Conservation (phyloP, 1,139 yeast genomes). For the Yamadazyma friedrichii region DNA sequence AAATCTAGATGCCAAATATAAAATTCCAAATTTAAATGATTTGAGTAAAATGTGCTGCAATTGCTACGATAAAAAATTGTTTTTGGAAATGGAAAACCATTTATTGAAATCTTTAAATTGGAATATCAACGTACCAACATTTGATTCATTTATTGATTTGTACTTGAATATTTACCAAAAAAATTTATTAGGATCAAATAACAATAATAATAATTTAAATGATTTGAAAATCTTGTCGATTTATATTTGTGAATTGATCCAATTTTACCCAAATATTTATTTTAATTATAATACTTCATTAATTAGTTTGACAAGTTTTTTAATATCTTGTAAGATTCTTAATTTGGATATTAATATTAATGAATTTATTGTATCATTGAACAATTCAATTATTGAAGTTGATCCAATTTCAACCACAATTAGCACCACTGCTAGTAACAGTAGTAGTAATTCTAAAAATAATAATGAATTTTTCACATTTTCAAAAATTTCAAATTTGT, state of each 20-base stretch:
- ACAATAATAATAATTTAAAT: constrained; percentile 16
- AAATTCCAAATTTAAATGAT: constrained; percentile 58
- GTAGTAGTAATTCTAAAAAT: background rate
- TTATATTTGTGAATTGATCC: constrained; percentile 64
- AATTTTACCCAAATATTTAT: constrained; percentile 59
- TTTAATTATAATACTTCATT: constrained; percentile 55
- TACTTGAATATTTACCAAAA: constrained; percentile 30
- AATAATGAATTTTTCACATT: constrained; percentile 13
- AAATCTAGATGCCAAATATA: constrained; percentile 65
- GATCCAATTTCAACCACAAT: background rate
- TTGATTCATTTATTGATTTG: constrained; percentile 61
- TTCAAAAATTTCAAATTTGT: constrained; percentile 17
- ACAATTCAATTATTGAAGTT: constrained; percentile 8
- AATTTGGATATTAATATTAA: constrained; percentile 29
- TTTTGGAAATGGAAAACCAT: constrained; percentile 68
- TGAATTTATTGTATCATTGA: constrained; percentile 15
- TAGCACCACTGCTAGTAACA: background rate
- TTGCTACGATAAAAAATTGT: constrained; percentile 56
- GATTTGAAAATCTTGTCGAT: constrained; percentile 56
- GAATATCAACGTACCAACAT: constrained; percentile 57
- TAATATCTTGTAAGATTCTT: constrained; percentile 24
- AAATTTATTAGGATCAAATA: constrained; percentile 2
- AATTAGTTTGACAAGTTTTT: constrained; percentile 53
- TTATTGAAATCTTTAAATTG: constrained; percentile 58
- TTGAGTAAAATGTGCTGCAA: constrained; percentile 62